phyloP scores from a whole-genome alignment of 169 alveolate genomes.

The Babesia caballi region DNA sequence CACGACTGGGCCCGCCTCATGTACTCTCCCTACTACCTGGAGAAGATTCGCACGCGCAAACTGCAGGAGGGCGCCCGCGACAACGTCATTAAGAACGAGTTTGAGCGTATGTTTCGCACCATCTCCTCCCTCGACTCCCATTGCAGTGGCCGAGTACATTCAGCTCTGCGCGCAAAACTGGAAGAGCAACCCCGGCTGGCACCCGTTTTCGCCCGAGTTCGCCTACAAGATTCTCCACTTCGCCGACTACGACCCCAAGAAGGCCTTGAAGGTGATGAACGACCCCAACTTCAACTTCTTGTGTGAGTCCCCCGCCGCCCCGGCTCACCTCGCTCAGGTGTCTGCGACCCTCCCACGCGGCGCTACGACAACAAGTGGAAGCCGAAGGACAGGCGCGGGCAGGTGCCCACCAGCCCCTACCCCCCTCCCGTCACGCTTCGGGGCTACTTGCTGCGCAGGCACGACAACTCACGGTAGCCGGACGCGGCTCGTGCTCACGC shows the following conservation, averaged over 20 bases:
- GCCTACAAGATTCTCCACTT: constrained; percentile 82
- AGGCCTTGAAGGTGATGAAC: constrained; percentile 78
- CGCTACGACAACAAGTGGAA: constrained; percentile 84
- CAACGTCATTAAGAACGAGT: constrained; percentile 75
- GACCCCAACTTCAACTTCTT: constrained; percentile 79
- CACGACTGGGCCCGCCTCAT: constrained; percentile 76
- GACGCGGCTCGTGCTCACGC: not conserved
- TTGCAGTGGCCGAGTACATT: constrained; percentile 73
- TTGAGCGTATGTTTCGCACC: constrained; percentile 49
- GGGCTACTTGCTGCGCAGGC: constrained; percentile 72
- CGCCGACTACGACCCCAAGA: constrained; percentile 83
- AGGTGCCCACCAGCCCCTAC: constrained; percentile 73
- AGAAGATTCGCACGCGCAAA: constrained; percentile 70
- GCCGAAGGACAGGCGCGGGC: constrained; percentile 83
- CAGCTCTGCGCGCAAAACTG: constrained; percentile 80
- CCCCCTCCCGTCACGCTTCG: constrained; percentile 78
- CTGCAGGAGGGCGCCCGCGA: constrained; percentile 75
- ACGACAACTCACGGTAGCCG: constrained; percentile 12
- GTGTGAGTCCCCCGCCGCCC: constrained; percentile 39
- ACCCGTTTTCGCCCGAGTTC: constrained; percentile 85
- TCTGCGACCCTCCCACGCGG: constrained; percentile 83
- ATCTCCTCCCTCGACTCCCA: too few species aligned
- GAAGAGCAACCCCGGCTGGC: constrained; percentile 85
- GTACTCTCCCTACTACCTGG: constrained; percentile 81
- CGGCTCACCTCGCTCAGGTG: constrained; percentile 41